Evolutionary conservation across 2,329 filamentous ascomycete species (phyloP), one percentile per base, ranked within the genome.

Genomic region (Apiospora kogelbergensis): DNA sequence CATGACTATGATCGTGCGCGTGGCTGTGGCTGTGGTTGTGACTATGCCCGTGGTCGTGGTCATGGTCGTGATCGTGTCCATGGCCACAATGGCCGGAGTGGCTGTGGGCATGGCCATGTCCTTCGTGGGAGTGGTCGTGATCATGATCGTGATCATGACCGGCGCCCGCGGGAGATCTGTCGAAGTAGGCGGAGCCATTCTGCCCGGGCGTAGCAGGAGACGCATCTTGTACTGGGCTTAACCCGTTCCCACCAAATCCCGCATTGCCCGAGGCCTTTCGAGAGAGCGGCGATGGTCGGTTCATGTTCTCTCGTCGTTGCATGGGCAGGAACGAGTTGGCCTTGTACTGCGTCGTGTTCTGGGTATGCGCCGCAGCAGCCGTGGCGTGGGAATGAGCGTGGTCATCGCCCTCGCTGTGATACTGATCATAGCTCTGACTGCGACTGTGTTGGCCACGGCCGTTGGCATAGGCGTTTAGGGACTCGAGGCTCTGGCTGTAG

Each of bases 281-380:
- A 73, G 72, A 74, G 40, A 80, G 68, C 41, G 78, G 78, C 15
- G 78, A 76, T 0, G 78, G 78, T 0, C 79, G 73, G 67, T 78
- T n/a, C n/a, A n/a, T n/a, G n/a, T n/a, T 79, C 46, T 79, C 77
- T 41, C 79, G 76, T 67, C 73, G 73, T 68, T 77, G 78, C 60
- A 79, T 69, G 6, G 78, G 76, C 10, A 77, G 57, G 64, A 76
- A 74, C 5, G 79, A 78, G 68, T 81, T 80, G n/a, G 79, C 73
- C 65, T 74, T 74, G 68, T 78, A 76, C 37, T 79, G 76, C 0
- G 77, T 70, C 30, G 77, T 76, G 75, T 66, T 71, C 45, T 74
- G 73, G 24, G 63, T 68, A 41, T 72, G 72, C 24, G 71, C 26
- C 20, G 65, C 65, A 10, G 30, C 26, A 20, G 65, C 65, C 3